Percentiles rank a stretch among this genome's conserved stretches.
Evolutionary conservation across 2,329 filamentous ascomycete species (phyloP).

Genomic region (Oidium heveae): DNA sequence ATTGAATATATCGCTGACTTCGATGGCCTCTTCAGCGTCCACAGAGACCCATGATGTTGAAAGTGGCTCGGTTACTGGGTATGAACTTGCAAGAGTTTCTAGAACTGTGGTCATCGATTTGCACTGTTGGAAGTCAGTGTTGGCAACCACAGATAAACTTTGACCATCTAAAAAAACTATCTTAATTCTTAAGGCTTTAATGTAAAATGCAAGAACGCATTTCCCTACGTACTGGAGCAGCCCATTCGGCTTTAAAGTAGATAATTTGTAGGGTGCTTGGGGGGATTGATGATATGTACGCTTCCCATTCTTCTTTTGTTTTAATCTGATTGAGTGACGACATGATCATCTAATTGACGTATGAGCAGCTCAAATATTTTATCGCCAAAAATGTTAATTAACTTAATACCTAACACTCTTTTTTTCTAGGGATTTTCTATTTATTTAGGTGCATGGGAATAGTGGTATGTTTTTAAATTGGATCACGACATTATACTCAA

Average conservation of each 20-base stretch:
- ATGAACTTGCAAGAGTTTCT: constrained; percentile 62
- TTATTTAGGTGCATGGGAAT: no score
- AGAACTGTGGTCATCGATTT: constrained; percentile 81
- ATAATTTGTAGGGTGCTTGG: constrained; percentile 52
- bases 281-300: constrained; percentile 38
- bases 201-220: not conserved
- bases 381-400: no score
- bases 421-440: no score
- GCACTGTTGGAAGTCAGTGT: constrained; percentile 22
- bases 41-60: constrained; percentile 65
- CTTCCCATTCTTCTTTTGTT: constrained; percentile 46
- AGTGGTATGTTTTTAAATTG: no score
- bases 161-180: not conserved
- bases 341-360: constrained; percentile 21
- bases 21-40: constrained; percentile 83
- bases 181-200: not conserved
- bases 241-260: constrained; percentile 94
- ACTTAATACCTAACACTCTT: no score
- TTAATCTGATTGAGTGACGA: constrained; percentile 56
- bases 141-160: not conserved
- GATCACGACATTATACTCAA: no score
- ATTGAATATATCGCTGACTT: constrained; percentile 78
- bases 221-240: constrained; percentile 33
- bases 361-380: no score
- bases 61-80: constrained; percentile 41